These are phyloP conservation scores for Suzukiozyma palmioleophila DNA, from an alignment of 1,139 yeast genomes.

Conservation along the genomic window DNA sequence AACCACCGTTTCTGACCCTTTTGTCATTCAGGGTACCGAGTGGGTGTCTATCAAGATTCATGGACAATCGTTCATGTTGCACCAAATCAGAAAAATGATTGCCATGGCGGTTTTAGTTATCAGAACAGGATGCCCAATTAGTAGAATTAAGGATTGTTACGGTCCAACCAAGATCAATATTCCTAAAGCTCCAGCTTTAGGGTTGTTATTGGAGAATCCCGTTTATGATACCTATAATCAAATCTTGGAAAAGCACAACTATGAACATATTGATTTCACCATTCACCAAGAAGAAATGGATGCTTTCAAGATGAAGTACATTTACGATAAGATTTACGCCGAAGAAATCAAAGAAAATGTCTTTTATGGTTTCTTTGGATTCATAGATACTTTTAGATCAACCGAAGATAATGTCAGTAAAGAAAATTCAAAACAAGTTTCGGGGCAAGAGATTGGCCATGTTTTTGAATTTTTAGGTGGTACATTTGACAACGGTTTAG, in stretches of 20 bases:
- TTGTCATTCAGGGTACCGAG: slow-evolving; percentile 87
- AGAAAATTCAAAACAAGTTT: slow-evolving; percentile 5
- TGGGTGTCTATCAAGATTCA: slow-evolving; percentile 96
- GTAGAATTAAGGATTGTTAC: slow-evolving; percentile 76
- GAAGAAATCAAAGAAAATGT: slow-evolving; percentile 87
- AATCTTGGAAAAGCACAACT: slow-evolving; percentile 71
- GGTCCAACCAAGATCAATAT: slow-evolving; percentile 72
- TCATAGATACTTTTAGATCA: slow-evolving; percentile 68
- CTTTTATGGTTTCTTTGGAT: slow-evolving; percentile 84
- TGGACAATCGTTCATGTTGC: slow-evolving; percentile 98
- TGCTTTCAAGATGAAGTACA: slow-evolving; percentile 79
- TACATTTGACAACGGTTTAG: slow-evolving; percentile 27
- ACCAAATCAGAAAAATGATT: slow-evolving; percentile 97
- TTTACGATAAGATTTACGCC: slow-evolving; percentile 85
- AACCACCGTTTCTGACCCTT: slow-evolving; percentile 82
- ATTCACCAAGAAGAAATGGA: slow-evolving; percentile 68
- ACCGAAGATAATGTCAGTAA: slow-evolving; percentile 17
- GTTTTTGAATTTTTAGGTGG: slow-evolving; percentile 79
- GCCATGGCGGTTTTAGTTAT: slow-evolving; percentile 88
- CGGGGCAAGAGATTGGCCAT: slow-evolving; percentile 28
- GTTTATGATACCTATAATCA: slow-evolving; percentile 84
- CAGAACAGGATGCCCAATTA: slow-evolving; percentile 79
- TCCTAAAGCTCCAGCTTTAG: slow-evolving; percentile 97
- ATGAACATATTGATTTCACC: slow-evolving; percentile 69
- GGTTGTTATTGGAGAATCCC: slow-evolving; percentile 84